These are phyloP conservation scores for Metschnikowia santaceciliae DNA, from an alignment of 805 yeast genomes.

Conservation along the genomic window DNA sequence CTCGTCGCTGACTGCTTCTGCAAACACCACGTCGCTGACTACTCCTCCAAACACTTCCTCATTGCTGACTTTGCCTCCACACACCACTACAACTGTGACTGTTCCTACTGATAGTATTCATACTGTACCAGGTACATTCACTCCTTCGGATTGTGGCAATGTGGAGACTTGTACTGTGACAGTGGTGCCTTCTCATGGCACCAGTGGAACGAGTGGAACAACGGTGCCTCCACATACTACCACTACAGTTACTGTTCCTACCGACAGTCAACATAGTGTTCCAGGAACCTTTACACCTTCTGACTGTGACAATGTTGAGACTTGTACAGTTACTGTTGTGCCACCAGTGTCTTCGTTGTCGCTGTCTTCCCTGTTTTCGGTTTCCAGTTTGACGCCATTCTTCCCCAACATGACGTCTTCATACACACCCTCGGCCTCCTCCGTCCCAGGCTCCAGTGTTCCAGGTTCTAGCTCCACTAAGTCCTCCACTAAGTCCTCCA, in stretches of 20 bases:
- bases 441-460: neutral
- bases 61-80: neutral
- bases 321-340: neutral
- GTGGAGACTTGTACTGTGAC: neutral
- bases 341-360: neutral
- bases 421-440: neutral
- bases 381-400: neutral
- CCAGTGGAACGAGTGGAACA: no score
- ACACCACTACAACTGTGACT: neutral
- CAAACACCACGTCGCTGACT: no score
- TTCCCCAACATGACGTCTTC: neutral
- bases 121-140: neutral
- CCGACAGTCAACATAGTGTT: neutral
- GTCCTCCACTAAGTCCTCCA: no score
- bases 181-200: neutral
- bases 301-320: neutral
- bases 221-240: slow-evolving; percentile 1
- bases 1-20: neutral
- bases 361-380: neutral
- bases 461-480: neutral
- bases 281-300: neutral
- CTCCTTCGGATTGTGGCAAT: neutral
- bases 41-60: no score
- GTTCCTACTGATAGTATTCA: neutral
- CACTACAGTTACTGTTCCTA: neutral